Evolutionary conservation across 768 basidiomycete genomes (phyloP), one percentile per base, ranked within the genome.

Genomic region (Lyophyllum decastes): DNA sequence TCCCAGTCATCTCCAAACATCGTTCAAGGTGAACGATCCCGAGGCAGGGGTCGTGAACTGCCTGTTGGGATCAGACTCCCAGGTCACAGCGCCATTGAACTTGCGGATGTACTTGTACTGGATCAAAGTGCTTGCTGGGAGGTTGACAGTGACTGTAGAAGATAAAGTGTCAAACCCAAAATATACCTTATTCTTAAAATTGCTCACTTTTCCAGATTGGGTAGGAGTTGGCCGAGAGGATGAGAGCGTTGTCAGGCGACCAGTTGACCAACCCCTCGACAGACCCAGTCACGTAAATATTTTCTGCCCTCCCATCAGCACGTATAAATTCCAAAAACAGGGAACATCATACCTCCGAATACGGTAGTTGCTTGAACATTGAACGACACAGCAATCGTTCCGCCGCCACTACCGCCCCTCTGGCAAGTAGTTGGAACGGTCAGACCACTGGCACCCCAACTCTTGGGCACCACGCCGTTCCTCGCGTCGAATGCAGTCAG

Each of bases 21-120:
- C 81, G 46, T 73, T 72, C 53, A 71, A 44, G 14, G 65, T 73
- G 58, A 61, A 64, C 17, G 72, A 64, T 1, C 81, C 82, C 25
- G 70, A 72, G 0, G 74, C 68, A 1, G 79, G 81, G 11, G 86
- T 85, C 0, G 75, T 82, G 64, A 85, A 67, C 26, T 62, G 64
- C 58, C 77, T 81, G 66, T 89, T 88, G 27, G 88, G 86, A 66
- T 86, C 88, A 4, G 73, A 68, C 72, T 90, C 87, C 90, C 89
- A 92, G 12, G 82, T 86, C 35, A 87, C 75, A 10, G 65, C 64
- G 3, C 81, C 85, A 51, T 83, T 83, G 66, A 71, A 58, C 57
- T 79, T 87, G 54, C 82, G 76, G 64, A 90, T 81, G 66, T 87
- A 91, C 72, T 91, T 91, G 78, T 91, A 91, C 69, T 89, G 71